A percentile compares a stretch with the other conserved stretches of the same genome.
These are phyloP conservation scores for Vairimorpha ceranae DNA, from an alignment of 371 early-diverging fungal genomes.

Conservation along the genomic window DNA sequence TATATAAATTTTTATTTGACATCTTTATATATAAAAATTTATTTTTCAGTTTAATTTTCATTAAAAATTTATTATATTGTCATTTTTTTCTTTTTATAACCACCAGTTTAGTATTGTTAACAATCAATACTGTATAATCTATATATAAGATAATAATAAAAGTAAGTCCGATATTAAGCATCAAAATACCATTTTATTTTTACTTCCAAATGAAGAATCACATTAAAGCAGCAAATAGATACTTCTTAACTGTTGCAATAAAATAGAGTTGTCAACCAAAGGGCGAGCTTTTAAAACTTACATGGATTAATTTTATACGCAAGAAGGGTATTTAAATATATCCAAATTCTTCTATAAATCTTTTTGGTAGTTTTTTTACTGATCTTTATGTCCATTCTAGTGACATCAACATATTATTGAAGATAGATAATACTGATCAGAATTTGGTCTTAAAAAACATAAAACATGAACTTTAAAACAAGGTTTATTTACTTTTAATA, in stretches of 20 bases:
- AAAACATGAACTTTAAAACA: constrained; percentile 4
- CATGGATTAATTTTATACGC: constrained; percentile 24
- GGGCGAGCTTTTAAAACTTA: background rate
- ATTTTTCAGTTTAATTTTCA: too few relatives aligned
- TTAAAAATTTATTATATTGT: too few relatives aligned
- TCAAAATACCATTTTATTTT: too few relatives aligned
- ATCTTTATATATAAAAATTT: too few relatives aligned
- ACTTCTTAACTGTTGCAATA: constrained; percentile 18
- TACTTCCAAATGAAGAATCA: background rate
- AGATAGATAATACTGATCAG: background rate
- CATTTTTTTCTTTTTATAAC: too few relatives aligned
- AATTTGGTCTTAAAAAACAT: constrained; percentile 41
- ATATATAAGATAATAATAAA: too few relatives aligned
- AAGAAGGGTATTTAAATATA: constrained; percentile 13
- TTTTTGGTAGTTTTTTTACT: constrained; percentile 46
- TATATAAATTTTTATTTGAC: too few relatives aligned
- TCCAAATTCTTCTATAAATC: constrained; percentile 18
- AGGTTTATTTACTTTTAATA: constrained; percentile 4
- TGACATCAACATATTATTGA: constrained; percentile 54
- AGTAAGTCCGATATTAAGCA: too few relatives aligned
- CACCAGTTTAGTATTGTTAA: too few relatives aligned
- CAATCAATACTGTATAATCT: too few relatives aligned
- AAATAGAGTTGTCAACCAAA: constrained; percentile 10
- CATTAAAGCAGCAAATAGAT: constrained; percentile 3
- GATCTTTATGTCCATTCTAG: constrained; percentile 31